Conservation (phyloP, 225 moss, liverwort and hornwort genomes). For the Sphagnum contortum region DNA sequence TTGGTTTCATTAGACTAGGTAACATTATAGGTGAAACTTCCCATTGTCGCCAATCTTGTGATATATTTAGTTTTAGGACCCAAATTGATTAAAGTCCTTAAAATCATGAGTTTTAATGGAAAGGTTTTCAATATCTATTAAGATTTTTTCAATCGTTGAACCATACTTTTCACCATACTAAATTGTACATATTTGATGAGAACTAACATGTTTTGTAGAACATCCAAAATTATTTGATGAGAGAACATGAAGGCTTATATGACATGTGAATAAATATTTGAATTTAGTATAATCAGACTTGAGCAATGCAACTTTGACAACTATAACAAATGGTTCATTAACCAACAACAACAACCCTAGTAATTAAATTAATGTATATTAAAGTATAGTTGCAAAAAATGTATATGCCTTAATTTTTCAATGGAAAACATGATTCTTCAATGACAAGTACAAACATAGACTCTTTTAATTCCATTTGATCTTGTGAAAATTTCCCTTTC, state of each 20-base stretch:
- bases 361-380: conserved; percentile 10
- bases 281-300: conserved; percentile 26
- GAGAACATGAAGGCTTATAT: conserved; percentile 25
- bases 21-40: too few species aligned
- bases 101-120: too few species aligned
- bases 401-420: conserved; percentile 17
- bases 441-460: conserved; percentile 37
- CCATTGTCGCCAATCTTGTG: too few species aligned
- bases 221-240: conserved; percentile 51
- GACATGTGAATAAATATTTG: conserved; percentile 23
- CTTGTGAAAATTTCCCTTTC: conserved; percentile 27
- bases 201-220: conserved; percentile 35
- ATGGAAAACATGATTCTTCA: conserved; percentile 30
- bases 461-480: conserved; percentile 28
- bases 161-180: too few species aligned
- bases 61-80: too few species aligned
- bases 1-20: too few species aligned
- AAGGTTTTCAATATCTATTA: too few species aligned
- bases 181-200: conserved; percentile 25
- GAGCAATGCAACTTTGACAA: conserved; percentile 22
- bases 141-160: too few species aligned
- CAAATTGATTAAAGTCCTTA: too few species aligned
- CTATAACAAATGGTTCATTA: conserved; percentile 12
- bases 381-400: conserved; percentile 23
- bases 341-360: conserved; percentile 23